Evolutionary conservation across 805 yeast genomes (phyloP).

Genomic region (Maudiozyma pseudohumilis): DNA sequence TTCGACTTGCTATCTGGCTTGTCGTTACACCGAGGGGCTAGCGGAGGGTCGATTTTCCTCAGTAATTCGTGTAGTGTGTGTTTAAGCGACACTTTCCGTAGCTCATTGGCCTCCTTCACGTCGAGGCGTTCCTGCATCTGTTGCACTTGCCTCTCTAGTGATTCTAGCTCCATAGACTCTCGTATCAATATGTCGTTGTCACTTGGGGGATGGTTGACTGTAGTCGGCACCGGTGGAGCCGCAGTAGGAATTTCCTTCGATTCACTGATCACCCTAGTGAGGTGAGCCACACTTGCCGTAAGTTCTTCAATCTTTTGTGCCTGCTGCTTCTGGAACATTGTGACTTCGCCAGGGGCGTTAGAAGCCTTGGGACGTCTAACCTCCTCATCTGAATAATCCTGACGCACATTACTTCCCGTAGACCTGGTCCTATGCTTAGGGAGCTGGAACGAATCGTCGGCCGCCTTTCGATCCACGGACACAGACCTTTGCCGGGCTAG

Average conservation of each 20-base stretch:
- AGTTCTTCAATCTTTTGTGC: not conserved
- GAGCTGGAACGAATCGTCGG: too few species aligned
- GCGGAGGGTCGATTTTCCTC: slow-evolving; percentile 16
- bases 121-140: slow-evolving; percentile 25
- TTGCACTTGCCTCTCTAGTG: slow-evolving; percentile 28
- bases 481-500: too few species aligned
- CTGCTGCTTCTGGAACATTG: too few species aligned
- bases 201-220: slow-evolving; percentile 10
- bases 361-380: too few species aligned
- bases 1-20: not conserved
- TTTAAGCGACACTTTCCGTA: slow-evolving; percentile 28
- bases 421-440: too few species aligned
- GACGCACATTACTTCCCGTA: too few species aligned
- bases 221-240: not conserved
- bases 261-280: not conserved
- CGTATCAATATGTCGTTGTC: slow-evolving; percentile 29
- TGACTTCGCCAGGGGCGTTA: too few species aligned
- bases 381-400: too few species aligned
- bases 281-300: slow-evolving; percentile 2
- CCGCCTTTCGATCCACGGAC: too few species aligned
- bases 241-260: not conserved
- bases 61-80: slow-evolving; percentile 23
- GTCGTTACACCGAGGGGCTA: not conserved
- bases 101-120: slow-evolving; percentile 29
- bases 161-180: slow-evolving; percentile 29